phyloP scores from a whole-genome alignment of 345 rosid genomes.

The Eucalyptus guilfoylei region DNA sequence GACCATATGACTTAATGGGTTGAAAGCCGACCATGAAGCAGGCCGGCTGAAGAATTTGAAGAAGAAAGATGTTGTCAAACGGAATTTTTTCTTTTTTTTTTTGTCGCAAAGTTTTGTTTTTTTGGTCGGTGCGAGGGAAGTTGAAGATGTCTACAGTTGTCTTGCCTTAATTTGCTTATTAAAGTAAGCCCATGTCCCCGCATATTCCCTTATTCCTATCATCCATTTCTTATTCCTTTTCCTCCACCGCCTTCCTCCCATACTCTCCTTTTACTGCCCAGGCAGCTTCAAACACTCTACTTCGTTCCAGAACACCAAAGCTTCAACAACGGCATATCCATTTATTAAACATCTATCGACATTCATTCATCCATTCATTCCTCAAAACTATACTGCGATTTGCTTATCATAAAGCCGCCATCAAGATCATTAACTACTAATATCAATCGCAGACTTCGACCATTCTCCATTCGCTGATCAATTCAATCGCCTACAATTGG shows the following conservation, averaged over 20 bases:
- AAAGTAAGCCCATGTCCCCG: no score
- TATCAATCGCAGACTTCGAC: not conserved
- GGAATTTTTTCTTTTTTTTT: no score
- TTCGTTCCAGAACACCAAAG: not conserved
- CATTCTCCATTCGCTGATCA: not conserved
- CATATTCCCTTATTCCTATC: not conserved
- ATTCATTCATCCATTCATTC: not conserved
- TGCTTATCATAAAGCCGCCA: not conserved
- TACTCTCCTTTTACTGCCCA: not conserved
- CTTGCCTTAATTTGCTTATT: no score
- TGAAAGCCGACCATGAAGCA: no score
- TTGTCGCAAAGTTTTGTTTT: no score
- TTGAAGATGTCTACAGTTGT: no score
- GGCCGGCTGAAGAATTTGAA: no score
- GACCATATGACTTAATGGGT: no score
- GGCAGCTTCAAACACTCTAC: not conserved
- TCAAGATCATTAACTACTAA: no score
- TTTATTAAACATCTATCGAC: not conserved
- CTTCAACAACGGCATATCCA: not conserved
- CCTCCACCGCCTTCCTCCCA: not conserved
- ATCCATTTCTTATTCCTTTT: no score
- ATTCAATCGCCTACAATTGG: not conserved
- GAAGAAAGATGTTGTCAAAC: no score
- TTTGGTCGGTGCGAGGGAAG: no score
- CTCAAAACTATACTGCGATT: not conserved